Conservation (phyloP, 2,329 filamentous ascomycete genomes). For the Trichoderma sp. region DNA sequence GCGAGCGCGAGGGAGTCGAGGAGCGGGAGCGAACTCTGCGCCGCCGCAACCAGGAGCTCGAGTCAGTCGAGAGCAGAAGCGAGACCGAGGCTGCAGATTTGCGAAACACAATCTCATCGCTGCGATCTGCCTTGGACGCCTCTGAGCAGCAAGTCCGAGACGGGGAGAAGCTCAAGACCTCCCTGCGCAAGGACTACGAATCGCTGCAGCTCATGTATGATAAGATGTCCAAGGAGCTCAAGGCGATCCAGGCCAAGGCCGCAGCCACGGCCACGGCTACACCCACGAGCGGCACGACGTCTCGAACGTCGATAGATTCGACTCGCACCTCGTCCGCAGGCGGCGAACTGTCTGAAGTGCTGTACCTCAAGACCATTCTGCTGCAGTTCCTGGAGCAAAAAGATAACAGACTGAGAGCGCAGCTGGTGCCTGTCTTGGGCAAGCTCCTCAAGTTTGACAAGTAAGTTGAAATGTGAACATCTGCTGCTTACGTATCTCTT, state of each 20-base stretch:
- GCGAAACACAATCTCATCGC: constrained; percentile 73
- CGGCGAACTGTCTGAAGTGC: constrained; percentile 50
- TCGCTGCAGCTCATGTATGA: constrained; percentile 78
- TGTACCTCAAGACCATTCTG: constrained; percentile 80
- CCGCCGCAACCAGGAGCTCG: constrained; percentile 73
- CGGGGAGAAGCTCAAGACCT: constrained; percentile 79
- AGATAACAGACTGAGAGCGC: constrained; percentile 74
- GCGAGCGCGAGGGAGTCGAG: constrained; percentile 80
- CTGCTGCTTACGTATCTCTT: background rate
- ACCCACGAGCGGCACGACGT: constrained; percentile 43
- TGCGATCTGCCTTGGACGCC: constrained; percentile 81
- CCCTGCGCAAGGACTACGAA: constrained; percentile 75
- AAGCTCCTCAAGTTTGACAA: constrained; percentile 77
- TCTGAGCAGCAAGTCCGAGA: constrained; percentile 83
- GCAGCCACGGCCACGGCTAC: constrained; percentile 32
- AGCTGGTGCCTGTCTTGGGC: constrained; percentile 77
- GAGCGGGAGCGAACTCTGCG: constrained; percentile 74
- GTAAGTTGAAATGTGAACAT: constrained; percentile 50
- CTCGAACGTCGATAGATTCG: constrained; percentile 47
- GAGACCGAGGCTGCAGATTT: constrained; percentile 76
- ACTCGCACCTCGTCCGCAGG: constrained; percentile 39
- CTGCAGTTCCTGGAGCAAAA: constrained; percentile 81
- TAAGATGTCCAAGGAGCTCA: constrained; percentile 72
- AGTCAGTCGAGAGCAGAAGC: constrained; percentile 69
- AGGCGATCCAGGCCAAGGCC: constrained; percentile 55